Conservation (phyloP, 257 asterid species). For the Solanum ossicruentum region DNA sequence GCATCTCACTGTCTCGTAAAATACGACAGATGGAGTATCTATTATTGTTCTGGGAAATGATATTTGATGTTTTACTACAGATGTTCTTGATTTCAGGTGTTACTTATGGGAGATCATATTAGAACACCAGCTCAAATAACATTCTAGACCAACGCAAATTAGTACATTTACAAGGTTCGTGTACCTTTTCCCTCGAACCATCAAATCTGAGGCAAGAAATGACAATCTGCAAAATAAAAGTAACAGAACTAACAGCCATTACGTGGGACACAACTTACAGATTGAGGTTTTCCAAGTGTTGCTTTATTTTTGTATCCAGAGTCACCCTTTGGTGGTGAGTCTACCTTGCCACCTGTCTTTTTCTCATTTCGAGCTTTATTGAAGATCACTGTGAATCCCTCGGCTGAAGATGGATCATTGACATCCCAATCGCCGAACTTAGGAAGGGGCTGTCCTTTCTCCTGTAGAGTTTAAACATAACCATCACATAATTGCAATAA, state of each 20-base stretch:
- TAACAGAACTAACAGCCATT: not conserved
- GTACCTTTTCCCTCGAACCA: not conserved
- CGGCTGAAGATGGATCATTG: constrained; percentile 57
- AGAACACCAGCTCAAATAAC: not conserved
- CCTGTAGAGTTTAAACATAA: constrained; percentile 11
- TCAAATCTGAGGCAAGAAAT: not conserved
- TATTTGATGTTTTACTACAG: not conserved
- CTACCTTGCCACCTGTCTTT: constrained; percentile 43
- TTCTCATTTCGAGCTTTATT: constrained; percentile 55
- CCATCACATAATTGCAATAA: not conserved
- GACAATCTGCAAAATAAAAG: not conserved
- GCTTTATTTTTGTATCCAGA: constrained; percentile 30
- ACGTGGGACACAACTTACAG: constrained; percentile 30
- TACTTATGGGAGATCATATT: not conserved
- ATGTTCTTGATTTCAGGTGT: not conserved
- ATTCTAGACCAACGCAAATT: not conserved
- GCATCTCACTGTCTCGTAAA: not conserved
- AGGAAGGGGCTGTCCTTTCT: constrained; percentile 44
- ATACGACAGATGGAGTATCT: not conserved
- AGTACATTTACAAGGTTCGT: not conserved
- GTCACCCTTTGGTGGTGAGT: constrained; percentile 38
- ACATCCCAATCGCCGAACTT: constrained; percentile 77
- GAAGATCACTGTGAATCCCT: constrained; percentile 62
- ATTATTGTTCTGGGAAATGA: not conserved
- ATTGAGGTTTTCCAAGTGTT: constrained; percentile 56